phyloP scores from a whole-genome alignment of 1,284 basidiomycete species.

The Heterobasidion irregulare region DNA sequence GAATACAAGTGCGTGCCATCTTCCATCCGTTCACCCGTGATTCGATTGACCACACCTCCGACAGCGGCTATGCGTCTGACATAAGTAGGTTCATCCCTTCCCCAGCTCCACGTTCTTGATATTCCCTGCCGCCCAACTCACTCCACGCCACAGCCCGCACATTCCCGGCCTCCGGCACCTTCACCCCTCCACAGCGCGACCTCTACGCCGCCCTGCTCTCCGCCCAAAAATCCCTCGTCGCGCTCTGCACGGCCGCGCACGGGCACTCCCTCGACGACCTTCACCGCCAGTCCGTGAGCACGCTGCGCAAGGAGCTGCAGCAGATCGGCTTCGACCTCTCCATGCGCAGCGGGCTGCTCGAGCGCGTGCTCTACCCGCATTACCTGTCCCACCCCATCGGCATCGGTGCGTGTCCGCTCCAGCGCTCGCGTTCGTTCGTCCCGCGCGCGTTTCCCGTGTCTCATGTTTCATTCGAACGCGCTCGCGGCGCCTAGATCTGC shows the following conservation, averaged over 20 bases:
- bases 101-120: background rate
- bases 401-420: constrained; percentile 44
- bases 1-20: constrained; percentile 64
- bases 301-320: constrained; percentile 68
- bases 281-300: constrained; percentile 68
- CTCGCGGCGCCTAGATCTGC: constrained; percentile 48
- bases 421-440: background rate
- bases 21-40: background rate
- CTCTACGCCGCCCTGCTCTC: constrained; percentile 83
- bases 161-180: constrained; percentile 79
- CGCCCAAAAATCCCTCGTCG: constrained; percentile 65
- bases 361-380: constrained; percentile 79
- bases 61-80: constrained; percentile 89
- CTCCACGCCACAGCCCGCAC: constrained; percentile 60
- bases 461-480: background rate
- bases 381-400: constrained; percentile 83
- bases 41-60: constrained; percentile 18
- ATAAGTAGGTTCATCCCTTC: constrained; percentile 54
- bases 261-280: constrained; percentile 66
- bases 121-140: constrained; percentile 8
- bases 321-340: constrained; percentile 75
- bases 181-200: constrained; percentile 76
- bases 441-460: constrained; percentile 3
- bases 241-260: constrained; percentile 49
- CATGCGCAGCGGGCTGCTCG: constrained; percentile 49